A percentile compares a stretch with the other conserved stretches of the same genome.
phyloP scores from a whole-genome alignment of 805 yeast species.

The Yarrowia sp. region DNA sequence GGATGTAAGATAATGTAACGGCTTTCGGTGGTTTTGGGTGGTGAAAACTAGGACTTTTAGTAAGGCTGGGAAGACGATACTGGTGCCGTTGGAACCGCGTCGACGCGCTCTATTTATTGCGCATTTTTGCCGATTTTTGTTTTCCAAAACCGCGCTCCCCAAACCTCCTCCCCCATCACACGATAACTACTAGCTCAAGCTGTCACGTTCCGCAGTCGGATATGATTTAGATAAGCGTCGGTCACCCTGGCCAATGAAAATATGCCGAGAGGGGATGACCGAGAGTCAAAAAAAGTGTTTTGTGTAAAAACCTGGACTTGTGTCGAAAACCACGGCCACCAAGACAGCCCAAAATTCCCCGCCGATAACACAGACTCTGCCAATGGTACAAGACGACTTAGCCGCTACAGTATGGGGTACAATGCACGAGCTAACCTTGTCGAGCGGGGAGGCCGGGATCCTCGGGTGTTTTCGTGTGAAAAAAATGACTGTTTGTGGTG shows the following conservation, averaged over 20 bases:
- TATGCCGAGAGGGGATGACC: slow-evolving; percentile 2
- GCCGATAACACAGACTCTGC: no score
- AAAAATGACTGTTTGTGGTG: no score
- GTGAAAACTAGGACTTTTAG: background rate
- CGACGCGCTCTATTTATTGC: background rate
- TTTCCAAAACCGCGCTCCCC: background rate
- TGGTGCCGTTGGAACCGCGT: no score
- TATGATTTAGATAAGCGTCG: slow-evolving; percentile 19
- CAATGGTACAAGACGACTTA: no score
- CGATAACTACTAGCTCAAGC: background rate
- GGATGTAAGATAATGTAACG: slow-evolving; percentile 27
- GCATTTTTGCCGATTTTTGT: background rate
- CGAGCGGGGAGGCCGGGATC: no score
- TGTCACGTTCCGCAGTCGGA: slow-evolving; percentile 26
- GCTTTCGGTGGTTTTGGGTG: background rate
- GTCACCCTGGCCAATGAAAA: background rate
- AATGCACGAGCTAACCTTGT: background rate
- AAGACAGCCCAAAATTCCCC: no score
- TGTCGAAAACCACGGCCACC: no score
- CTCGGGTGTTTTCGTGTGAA: no score
- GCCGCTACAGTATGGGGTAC: slow-evolving; percentile 15
- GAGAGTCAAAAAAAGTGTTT: no score
- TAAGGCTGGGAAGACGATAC: background rate
- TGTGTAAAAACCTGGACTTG: no score
- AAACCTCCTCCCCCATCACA: background rate